phyloP scores from a whole-genome alignment of 768 basidiomycete species.

The Sistotremastrum suecicum region DNA sequence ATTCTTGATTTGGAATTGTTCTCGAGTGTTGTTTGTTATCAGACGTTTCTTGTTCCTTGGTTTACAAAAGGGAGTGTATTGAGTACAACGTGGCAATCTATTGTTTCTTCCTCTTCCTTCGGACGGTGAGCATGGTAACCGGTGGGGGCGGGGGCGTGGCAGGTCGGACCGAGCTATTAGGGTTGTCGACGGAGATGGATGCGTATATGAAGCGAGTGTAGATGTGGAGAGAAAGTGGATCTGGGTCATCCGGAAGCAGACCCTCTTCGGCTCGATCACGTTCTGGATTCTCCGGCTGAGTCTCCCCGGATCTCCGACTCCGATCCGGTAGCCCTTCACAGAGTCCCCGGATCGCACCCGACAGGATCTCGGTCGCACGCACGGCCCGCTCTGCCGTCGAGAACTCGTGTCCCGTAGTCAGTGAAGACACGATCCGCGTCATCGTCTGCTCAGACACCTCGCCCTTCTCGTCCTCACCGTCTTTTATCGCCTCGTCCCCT shows the following conservation, averaged over 20 bases:
- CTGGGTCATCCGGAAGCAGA: conserved; percentile 6
- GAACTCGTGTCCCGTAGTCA: conserved; percentile 70
- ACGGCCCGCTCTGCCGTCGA: conserved; percentile 47
- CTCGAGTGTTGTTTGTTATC: no score
- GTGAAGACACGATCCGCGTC: conserved; percentile 51
- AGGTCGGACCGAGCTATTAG: conserved; percentile 1
- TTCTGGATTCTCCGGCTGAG: conserved; percentile 14
- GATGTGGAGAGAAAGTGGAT: not conserved
- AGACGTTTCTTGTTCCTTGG: no score
- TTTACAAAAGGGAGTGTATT: no score
- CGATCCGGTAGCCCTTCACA: conserved; percentile 48
- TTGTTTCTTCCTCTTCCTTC: conserved; percentile 29
- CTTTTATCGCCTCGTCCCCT: no score
- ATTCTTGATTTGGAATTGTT: no score
- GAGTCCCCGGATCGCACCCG: conserved; percentile 51
- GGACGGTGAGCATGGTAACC: conserved; percentile 46
- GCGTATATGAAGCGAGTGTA: conserved; percentile 2
- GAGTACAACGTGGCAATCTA: not conserved
- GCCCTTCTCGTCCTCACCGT: not conserved
- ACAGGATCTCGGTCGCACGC: conserved; percentile 58
- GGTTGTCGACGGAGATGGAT: conserved; percentile 1
- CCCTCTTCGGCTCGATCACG: conserved; percentile 4
- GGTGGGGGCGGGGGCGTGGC: conserved; percentile 11
- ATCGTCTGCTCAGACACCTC: conserved; percentile 51
- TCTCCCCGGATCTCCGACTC: conserved; percentile 31